Percentiles rank a stretch among this genome's conserved stretches.
phyloP scores from a whole-genome alignment of 2,329 filamentous ascomycete species.

The Fusarium longipes region DNA sequence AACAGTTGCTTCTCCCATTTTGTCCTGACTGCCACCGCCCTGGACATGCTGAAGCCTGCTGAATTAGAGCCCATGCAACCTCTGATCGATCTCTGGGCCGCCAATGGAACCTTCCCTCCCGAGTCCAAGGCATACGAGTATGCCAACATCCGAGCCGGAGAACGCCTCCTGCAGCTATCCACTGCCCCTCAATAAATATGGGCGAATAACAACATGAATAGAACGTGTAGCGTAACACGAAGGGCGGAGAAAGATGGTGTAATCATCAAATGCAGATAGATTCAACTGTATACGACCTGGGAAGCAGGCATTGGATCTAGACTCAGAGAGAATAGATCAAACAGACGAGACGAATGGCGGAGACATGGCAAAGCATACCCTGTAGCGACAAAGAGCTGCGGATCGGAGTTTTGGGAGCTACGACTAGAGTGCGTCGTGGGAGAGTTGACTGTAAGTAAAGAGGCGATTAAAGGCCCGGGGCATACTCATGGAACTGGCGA shows the following conservation, averaged over 20 bases:
- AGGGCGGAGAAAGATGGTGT: conserved; percentile 20
- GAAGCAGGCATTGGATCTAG: conserved; percentile 32
- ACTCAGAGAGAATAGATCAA: conserved; percentile 13
- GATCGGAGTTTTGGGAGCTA: conserved; percentile 39
- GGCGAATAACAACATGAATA: conserved; percentile 5
- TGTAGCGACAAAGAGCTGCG: conserved; percentile 41
- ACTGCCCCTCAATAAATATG: conserved; percentile 46
- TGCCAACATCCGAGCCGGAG: conserved; percentile 70
- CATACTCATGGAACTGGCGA: conserved; percentile 12
- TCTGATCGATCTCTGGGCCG: conserved; percentile 90
- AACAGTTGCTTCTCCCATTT: conserved; percentile 93
- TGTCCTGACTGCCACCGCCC: conserved; percentile 80
- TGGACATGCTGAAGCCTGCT: conserved; percentile 86
- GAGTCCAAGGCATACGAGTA: conserved; percentile 76
- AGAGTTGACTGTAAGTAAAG: conserved; percentile 29
- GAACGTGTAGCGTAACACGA: conserved; percentile 28
- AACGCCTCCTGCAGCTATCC: conserved; percentile 66
- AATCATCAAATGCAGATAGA: conserved; percentile 16
- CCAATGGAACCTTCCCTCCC: conserved; percentile 86
- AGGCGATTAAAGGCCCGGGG: conserved; percentile 16
- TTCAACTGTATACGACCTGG: conserved; percentile 38
- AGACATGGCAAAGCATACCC: conserved; percentile 29
- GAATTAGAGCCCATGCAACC: conserved; percentile 97
- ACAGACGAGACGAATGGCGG: conserved; percentile 6
- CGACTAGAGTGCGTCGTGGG: conserved; percentile 27